Base-by-base conservation (phyloP, 768 basidiomycete species). In the Fomitopsis serialis region DNA sequence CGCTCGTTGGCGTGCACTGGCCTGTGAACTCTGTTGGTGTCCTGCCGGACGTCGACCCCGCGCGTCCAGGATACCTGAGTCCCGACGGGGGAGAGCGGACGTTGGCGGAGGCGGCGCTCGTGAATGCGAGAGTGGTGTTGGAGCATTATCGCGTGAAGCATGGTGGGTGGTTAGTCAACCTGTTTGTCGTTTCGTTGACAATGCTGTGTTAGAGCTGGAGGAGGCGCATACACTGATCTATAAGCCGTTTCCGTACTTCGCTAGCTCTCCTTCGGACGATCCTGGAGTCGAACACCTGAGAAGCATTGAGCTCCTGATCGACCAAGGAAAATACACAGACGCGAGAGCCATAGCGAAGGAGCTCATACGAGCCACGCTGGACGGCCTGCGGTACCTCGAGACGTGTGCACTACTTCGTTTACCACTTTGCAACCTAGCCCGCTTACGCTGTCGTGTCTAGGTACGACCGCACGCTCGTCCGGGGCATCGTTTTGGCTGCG, bases 21-120 rank as follows among this genome's bases (percentile, higher is more conserved):
- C 91, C 91, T 1, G 86, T 81, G 2, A 93, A 93, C 62, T 87
- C 85, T 0, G 89, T 90, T 19, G 91, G 91, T 1, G 82, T 90
- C 1, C 67, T 92, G 13, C 89, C 91, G 4, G 89, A 92, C 63
- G 79, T 84, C 2, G 84, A 89, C 57, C 78, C 79, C 12, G 72
- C 73, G 2, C 66, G 58, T 8, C 76, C 78, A 27, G 89, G 89
- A 3, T 89, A 83, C 64, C 65, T 91, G 29, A 59, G 70, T 4
- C 71, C 76, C 1, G 60, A 47, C 17, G 63, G 63, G 17, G 82
- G 81, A 35, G 78, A 82, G 32, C 71, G 74, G 45, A 66, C 72
- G 22, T 69, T 78, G 35, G 87, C 87, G 2, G 64, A 67, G 45
- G 76, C 76, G 23, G 79, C 81, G 4, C 66, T 87, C 4, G 76